Conservation (phyloP, 2,329 filamentous ascomycete genomes). For the Alternaria solani region DNA sequence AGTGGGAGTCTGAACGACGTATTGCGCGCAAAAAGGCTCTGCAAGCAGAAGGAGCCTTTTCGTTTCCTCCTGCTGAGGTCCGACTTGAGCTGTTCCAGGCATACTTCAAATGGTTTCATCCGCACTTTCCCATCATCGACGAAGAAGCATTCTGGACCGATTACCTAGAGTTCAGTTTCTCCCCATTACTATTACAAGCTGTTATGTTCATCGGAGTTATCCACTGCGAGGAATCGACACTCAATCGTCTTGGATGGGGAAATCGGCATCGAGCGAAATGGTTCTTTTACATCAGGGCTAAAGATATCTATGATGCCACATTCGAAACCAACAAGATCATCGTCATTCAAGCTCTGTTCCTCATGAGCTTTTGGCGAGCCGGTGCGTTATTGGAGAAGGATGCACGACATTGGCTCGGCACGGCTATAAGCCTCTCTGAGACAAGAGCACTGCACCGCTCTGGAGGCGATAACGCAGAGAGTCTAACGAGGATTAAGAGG, state of each 20-base stretch:
- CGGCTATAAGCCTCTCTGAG: slow-evolving; percentile 62
- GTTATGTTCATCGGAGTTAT: slow-evolving; percentile 65
- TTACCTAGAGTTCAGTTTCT: slow-evolving; percentile 55
- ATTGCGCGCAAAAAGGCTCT: slow-evolving; percentile 49
- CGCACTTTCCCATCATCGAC: slow-evolving; percentile 64
- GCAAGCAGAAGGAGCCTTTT: slow-evolving; percentile 54
- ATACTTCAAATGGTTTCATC: slow-evolving; percentile 66
- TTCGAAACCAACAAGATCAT: slow-evolving; percentile 61
- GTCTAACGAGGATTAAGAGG: slow-evolving; percentile 53
- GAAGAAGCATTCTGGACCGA: slow-evolving; percentile 54
- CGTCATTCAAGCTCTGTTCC: slow-evolving; percentile 61
- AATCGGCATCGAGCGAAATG: slow-evolving; percentile 61
- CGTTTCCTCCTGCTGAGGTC: slow-evolving; percentile 55
- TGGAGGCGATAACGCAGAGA: slow-evolving; percentile 30
- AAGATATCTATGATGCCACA: slow-evolving; percentile 63
- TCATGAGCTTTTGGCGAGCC: slow-evolving; percentile 65
- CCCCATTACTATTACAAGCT: slow-evolving; percentile 61
- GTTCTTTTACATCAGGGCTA: slow-evolving; percentile 60
- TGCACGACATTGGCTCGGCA: slow-evolving; percentile 51
- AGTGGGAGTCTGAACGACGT: slow-evolving; percentile 48
- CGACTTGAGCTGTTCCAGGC: slow-evolving; percentile 58
- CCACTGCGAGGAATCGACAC: slow-evolving; percentile 59
- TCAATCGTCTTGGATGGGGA: slow-evolving; percentile 57
- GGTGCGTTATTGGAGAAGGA: slow-evolving; percentile 53
- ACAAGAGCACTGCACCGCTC: slow-evolving; percentile 57